These are phyloP conservation scores for Aureobasidium sp. DNA, from an alignment of 2,329 filamentous ascomycete species.

Conservation along the genomic window DNA sequence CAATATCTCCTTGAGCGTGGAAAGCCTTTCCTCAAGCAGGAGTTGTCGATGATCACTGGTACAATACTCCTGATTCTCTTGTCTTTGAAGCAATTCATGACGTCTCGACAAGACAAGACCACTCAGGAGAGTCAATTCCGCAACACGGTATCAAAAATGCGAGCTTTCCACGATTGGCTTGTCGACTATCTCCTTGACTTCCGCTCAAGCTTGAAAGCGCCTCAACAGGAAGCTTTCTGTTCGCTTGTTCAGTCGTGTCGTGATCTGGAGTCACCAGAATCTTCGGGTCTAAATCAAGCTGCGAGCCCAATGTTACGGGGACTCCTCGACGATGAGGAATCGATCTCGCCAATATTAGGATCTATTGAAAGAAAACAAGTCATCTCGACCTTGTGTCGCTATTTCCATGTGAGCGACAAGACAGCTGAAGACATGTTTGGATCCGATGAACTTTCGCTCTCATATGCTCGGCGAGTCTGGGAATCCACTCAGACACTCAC, in stretches of 20 bases:
- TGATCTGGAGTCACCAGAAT: constrained; percentile 59
- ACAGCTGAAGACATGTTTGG: constrained; percentile 61
- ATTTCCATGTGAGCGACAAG: constrained; percentile 58
- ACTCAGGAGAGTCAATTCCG: constrained; percentile 79
- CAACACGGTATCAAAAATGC: constrained; percentile 67
- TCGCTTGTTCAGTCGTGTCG: constrained; percentile 65
- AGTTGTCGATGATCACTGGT: constrained; percentile 72
- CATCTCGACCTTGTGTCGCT: constrained; percentile 64
- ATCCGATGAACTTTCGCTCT: constrained; percentile 55
- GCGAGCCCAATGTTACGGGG: constrained; percentile 76
- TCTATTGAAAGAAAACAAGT: constrained; percentile 62
- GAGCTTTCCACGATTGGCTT: constrained; percentile 73
- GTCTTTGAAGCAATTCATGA: constrained; percentile 68
- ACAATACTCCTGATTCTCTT: constrained; percentile 72
- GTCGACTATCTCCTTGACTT: constrained; percentile 60
- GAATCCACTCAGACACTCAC: constrained; percentile 24
- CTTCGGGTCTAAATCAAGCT: constrained; percentile 60
- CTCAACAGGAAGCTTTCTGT: constrained; percentile 43
- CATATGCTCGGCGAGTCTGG: constrained; percentile 62
- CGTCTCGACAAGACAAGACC: constrained; percentile 67
- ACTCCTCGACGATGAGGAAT: constrained; percentile 66
- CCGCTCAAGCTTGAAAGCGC: not conserved
- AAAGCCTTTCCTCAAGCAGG: constrained; percentile 52
- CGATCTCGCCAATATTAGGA: constrained; percentile 58
- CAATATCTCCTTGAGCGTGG: constrained; percentile 75